These are phyloP conservation scores for Amorphotheca resinae DNA, from an alignment of 495 filamentous ascomycete species.

Conservation along the genomic window DNA sequence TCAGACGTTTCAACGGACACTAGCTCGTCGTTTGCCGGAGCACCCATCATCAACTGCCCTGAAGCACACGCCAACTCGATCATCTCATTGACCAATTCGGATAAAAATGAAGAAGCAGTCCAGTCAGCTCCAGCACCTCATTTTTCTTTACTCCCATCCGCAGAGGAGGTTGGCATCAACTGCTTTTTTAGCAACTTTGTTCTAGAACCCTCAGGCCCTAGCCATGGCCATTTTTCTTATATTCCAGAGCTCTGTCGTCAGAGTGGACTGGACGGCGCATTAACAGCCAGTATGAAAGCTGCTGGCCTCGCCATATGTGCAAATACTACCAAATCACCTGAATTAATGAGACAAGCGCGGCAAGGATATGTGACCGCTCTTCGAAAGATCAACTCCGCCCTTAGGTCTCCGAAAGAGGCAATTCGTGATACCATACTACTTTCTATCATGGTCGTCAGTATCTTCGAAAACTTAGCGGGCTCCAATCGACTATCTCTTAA, in stretches of 20 bases:
- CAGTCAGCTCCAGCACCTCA: neutral
- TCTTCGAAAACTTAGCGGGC: slow-evolving; percentile 40
- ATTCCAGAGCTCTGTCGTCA: slow-evolving; percentile 19
- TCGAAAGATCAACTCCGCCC: slow-evolving; percentile 35
- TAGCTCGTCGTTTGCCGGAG: neutral
- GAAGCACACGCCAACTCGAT: neutral
- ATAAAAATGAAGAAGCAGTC: neutral
- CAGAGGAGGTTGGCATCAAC: slow-evolving; percentile 29
- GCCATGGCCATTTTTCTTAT: slow-evolving; percentile 22
- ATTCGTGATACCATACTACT: slow-evolving; percentile 47
- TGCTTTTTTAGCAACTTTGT: slow-evolving; percentile 32
- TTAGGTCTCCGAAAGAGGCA: slow-evolving; percentile 39
- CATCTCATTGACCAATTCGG: neutral
- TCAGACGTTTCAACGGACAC: neutral
- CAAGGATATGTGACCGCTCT: slow-evolving; percentile 35
- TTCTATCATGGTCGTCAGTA: slow-evolving; percentile 43
- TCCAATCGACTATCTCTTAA: slow-evolving; percentile 25
- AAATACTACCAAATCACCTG: slow-evolving; percentile 24
- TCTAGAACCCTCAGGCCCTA: slow-evolving; percentile 21
- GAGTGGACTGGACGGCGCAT: slow-evolving; percentile 22
- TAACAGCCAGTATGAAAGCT: slow-evolving; percentile 32
- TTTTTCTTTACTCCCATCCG: slow-evolving; percentile 7
- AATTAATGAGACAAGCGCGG: slow-evolving; percentile 27
- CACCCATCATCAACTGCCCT: neutral
- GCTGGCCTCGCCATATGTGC: slow-evolving; percentile 37